A percentile compares a stretch with the other conserved stretches of the same genome.
Conservation (phyloP, 176 grass and related monocot genomes). For the Musa troglodytarum region DNA sequence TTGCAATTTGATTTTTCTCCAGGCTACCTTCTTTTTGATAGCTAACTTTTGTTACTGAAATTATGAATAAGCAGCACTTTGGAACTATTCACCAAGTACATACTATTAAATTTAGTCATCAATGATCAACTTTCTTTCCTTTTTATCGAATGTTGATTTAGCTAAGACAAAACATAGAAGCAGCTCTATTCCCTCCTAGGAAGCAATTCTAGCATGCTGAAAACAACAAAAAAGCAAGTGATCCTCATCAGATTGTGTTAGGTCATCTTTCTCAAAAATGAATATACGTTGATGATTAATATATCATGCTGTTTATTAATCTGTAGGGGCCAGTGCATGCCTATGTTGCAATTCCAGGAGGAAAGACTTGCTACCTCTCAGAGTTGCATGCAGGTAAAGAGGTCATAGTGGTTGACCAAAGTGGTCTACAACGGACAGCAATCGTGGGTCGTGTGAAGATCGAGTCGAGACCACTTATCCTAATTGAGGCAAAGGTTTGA, state of each 20-base stretch:
- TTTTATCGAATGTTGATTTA: too few relatives aligned
- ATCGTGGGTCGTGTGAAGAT: constrained; percentile 91
- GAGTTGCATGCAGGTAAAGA: constrained; percentile 79
- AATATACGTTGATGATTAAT: neutral
- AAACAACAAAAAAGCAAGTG: too few relatives aligned
- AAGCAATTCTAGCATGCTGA: too few relatives aligned
- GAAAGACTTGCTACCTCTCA: constrained; percentile 80
- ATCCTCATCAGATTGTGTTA: neutral
- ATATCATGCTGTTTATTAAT: neutral
- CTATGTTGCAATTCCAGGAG: constrained; percentile 74
- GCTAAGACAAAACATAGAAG: too few relatives aligned
- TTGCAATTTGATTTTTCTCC: neutral
- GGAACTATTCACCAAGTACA: too few relatives aligned
- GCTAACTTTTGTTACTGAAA: too few relatives aligned
- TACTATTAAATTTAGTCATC: too few relatives aligned
- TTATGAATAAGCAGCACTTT: too few relatives aligned
- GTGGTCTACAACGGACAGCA: constrained; percentile 55
- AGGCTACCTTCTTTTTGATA: too few relatives aligned
- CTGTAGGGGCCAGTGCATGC: constrained; percentile 79
- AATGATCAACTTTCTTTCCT: too few relatives aligned
- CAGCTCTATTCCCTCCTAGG: too few relatives aligned
- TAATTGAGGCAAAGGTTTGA: constrained; percentile 74
- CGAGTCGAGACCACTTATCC: constrained; percentile 85
- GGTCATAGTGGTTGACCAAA: constrained; percentile 54
- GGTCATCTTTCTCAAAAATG: neutral